phyloP scores from a whole-genome alignment of 1,284 basidiomycete species.

The Leccinum solheimii region DNA sequence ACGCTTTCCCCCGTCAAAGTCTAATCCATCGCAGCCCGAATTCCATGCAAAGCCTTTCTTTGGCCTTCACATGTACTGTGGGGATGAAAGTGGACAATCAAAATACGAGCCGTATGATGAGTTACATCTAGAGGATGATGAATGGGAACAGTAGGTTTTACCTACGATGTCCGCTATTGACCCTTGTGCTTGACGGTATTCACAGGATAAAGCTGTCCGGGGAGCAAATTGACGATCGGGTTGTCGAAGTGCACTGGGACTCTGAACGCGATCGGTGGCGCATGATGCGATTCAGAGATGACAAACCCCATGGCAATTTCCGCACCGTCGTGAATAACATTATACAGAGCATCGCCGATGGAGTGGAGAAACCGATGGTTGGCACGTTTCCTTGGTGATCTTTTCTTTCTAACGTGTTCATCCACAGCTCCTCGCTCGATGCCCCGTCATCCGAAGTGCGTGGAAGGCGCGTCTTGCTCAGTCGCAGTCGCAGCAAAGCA shows the following conservation, averaged over 20 bases:
- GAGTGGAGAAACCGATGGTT: conserved; percentile 84
- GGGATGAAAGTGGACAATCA: conserved; percentile 56
- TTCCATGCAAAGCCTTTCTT: conserved; percentile 86
- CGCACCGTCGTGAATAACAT: conserved; percentile 81
- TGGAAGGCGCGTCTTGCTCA: conserved; percentile 59
- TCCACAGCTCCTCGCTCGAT: conserved; percentile 61
- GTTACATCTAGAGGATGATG: conserved; percentile 83
- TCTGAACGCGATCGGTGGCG: conserved; percentile 66
- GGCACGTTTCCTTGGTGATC: conserved; percentile 27
- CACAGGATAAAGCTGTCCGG: conserved; percentile 80
- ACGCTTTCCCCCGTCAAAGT: conserved; percentile 76
- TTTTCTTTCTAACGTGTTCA: conserved; percentile 12
- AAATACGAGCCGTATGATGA: conserved; percentile 87
- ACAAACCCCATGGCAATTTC: conserved; percentile 91
- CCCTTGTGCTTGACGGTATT: conserved; percentile 11
- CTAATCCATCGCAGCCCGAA: conserved; percentile 66
- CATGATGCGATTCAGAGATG: conserved; percentile 89
- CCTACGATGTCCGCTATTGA: not conserved
- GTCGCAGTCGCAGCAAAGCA: conserved; percentile 30
- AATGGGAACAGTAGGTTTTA: conserved; percentile 85
- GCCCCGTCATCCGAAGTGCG: conserved; percentile 57
- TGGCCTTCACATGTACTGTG: conserved; percentile 77
- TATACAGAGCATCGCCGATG: conserved; percentile 85
- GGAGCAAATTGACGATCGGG: conserved; percentile 90
- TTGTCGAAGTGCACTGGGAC: conserved; percentile 96